Base-by-base conservation (phyloP, 2,329 filamentous ascomycete genomes). In the Xylariaceae sp. region DNA sequence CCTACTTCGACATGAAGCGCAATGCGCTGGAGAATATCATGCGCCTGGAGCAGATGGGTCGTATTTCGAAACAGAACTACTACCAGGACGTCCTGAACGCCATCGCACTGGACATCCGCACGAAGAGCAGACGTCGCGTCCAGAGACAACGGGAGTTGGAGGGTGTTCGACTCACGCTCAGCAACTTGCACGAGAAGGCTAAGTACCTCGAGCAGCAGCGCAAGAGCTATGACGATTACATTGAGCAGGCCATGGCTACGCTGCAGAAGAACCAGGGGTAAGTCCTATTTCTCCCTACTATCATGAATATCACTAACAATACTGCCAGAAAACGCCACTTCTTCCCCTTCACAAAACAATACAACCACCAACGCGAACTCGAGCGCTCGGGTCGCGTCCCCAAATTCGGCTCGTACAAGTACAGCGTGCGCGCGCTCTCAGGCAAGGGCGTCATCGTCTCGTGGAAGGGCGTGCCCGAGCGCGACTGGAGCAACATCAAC, bases 31-130 rank as follows among this genome's bases (percentile, higher is more conserved):
- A 99, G 74, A 97, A 97, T 70, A 90, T 99, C 61, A 86, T 99
- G 77, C 83, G 85, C 13, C 83, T 99, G 45, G 93, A 99, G 75
- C 86, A 90, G 65, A 82, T 88, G 70, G 92, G 92, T 59, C 88
- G 92, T 70, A 92, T 99, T 67, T 92, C 88, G n/a, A 84, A 85
- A 72, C 81, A 92, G 70, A 97, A 99, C 74, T 86, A 90, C 72
- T 99, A 97, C 76, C 94, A 99, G 76, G 94, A 99, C 71, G 83
- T 99, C n/a, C 83, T 99, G 65, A 99, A 99, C 71, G 91, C 92
- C 63, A 97, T 99, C 69, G 94, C 94, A 1, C 83, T 95, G 58
- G 94, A 99, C 71, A 99, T 99, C 72, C 88, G 95, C 51, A 96
- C 92, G 62, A 99, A 99, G 82, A 96, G 96, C 75, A 88, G 92